Evolutionary conservation across 176 grass and related monocot species (phyloP).

Genomic region (Bromus sterilis): DNA sequence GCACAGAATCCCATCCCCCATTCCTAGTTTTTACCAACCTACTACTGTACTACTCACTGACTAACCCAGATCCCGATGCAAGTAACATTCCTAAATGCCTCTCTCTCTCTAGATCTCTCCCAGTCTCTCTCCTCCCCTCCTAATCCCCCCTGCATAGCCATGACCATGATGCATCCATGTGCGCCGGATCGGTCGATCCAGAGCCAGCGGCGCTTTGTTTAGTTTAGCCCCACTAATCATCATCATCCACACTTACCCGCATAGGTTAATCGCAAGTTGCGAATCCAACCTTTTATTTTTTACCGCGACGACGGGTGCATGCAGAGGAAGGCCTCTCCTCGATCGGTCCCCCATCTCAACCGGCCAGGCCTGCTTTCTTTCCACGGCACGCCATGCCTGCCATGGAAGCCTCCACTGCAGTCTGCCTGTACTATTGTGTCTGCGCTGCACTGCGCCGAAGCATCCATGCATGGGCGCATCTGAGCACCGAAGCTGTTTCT

Average conservation of each 20-base stretch:
- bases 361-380: conserved; percentile 35
- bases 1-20: conserved; percentile 13
- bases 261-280: neutral
- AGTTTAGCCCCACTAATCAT: neutral
- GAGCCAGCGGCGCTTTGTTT: conserved; percentile 10
- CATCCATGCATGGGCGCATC: neutral
- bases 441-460: neutral
- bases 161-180: conserved; percentile 37
- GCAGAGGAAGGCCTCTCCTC: conserved; percentile 7
- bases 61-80: conserved; percentile 54
- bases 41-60: neutral
- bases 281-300: neutral
- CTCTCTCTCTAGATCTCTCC: neutral
- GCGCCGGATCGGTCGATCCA: conserved; percentile 42
- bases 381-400: conserved; percentile 43
- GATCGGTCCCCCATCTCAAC: neutral
- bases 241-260: neutral
- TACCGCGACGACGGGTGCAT: neutral
- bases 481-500: neutral
- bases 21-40: conserved; percentile 30
- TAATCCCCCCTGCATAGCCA: too few relatives aligned
- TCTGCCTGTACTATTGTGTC: conserved; percentile 15
- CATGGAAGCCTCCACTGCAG: conserved; percentile 43
- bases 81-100: conserved; percentile 58
- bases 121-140: neutral